Evolutionary conservation across 352 stramenopile species (phyloP).

Genomic region (Globisporangium spinosum): DNA sequence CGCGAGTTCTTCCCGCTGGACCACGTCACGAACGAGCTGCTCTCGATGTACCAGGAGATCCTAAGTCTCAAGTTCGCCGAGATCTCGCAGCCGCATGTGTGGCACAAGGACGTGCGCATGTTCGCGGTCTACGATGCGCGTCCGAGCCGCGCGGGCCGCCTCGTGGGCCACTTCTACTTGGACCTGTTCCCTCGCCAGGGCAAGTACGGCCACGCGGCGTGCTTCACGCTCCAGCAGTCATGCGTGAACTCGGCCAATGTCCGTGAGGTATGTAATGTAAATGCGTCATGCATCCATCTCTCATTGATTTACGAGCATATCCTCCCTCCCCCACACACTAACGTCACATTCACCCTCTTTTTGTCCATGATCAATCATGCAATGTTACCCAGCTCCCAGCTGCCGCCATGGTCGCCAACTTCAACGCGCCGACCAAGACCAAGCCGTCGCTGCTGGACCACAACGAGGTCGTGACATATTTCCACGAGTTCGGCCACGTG

Average conservation of each 20-base stretch:
- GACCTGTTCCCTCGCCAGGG: conserved; percentile 83
- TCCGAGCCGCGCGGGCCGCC: conserved; percentile 38
- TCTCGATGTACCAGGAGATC: conserved; percentile 88
- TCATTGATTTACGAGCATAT: neutral
- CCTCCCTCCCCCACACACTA: neutral
- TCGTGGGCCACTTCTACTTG: conserved; percentile 87
- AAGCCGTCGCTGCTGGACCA: conserved; percentile 80
- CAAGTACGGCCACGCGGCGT: conserved; percentile 89
- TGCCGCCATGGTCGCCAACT: conserved; percentile 90
- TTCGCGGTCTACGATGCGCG: conserved; percentile 81
- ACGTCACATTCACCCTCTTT: neutral
- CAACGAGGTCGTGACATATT: conserved; percentile 87
- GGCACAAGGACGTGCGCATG: conserved; percentile 88
- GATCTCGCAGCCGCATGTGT: conserved; percentile 73
- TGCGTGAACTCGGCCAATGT: conserved; percentile 58
- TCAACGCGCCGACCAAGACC: conserved; percentile 73
- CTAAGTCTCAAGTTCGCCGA: conserved; percentile 85
- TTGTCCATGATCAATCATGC: neutral
- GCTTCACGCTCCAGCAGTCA: conserved; percentile 85
- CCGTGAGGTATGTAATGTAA: conserved; percentile 29
- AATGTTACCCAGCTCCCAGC: conserved; percentile 36
- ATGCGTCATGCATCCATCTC: conserved; percentile 12
- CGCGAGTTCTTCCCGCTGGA: conserved; percentile 86
- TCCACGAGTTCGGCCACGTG: conserved; percentile 89
- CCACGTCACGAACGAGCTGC: conserved; percentile 80